phyloP scores from a whole-genome alignment of 2,329 filamentous ascomycete species.

The Penicillium hordei region DNA sequence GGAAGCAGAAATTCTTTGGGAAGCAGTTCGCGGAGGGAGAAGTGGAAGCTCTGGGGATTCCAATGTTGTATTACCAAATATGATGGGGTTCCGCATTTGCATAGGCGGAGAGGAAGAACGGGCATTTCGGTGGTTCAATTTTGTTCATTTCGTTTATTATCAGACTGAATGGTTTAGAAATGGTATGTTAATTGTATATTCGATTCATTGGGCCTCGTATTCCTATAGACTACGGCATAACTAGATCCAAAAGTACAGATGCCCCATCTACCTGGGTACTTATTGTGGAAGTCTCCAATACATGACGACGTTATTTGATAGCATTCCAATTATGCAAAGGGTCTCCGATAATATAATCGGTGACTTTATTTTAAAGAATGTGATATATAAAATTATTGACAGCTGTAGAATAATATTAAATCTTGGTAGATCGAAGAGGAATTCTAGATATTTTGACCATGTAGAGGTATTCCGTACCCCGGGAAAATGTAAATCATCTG shows the following conservation, averaged over 20 bases:
- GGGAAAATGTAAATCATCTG: not conserved
- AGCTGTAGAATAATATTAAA: not conserved
- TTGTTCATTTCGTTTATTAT: not conserved
- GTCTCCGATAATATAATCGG: not conserved
- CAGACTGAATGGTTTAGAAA: not conserved
- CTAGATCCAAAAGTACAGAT: not conserved
- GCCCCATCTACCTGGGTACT: not conserved
- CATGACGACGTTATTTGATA: not conserved
- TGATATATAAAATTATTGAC: accelerated
- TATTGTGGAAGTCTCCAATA: not conserved
- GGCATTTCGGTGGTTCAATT: not conserved
- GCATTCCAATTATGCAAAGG: accelerated
- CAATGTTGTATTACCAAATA: conserved; percentile 5
- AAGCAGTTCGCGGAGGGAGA: not conserved
- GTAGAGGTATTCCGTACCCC: not conserved
- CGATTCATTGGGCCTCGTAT: not conserved
- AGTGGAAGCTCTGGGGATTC: not conserved
- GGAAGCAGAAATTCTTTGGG: not conserved
- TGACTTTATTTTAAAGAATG: accelerated
- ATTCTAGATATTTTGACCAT: not conserved
- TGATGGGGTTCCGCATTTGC: conserved; percentile 5
- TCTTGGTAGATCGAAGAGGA: not conserved
- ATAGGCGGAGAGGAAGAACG: conserved; percentile 6
- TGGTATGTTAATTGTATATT: not conserved
- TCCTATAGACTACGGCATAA: not conserved